Evolutionary conservation across 2,329 filamentous ascomycete species (phyloP), one percentile per base, ranked within the genome.

Genomic region (Pyrenophora teres): DNA sequence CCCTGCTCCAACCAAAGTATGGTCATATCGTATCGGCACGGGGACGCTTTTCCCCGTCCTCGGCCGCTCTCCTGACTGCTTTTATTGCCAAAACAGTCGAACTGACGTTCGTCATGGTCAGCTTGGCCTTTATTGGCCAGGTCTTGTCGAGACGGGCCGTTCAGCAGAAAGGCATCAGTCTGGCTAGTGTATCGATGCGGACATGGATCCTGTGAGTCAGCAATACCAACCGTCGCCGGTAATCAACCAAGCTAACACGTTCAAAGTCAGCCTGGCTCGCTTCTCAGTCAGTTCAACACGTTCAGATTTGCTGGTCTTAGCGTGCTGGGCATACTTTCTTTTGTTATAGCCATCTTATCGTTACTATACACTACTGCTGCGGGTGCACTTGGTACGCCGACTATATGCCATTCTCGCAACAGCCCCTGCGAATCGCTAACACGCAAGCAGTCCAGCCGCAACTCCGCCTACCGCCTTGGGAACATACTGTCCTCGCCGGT

Each of bases 1-100:
- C 86, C 0, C 72, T 88, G 12, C 59, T 76, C 0, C 83, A 85
- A 56, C 86, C 86, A 0, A 73, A 81, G 52, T 90, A 83, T 71
- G 84, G 84, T 6, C 39, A 40, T 18, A 68, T 62, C 2, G 83
- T 90, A 35, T 76, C 77, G 16, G 77, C 75, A 4, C 73, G 77
- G 9, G 77, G 78, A 5, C 59, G 65, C 0, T 58, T 90, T 9
- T 73, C 76, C 0, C 83, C 85, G 0, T 80, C 84, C 0, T 86
- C 83, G 0, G 87, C 88, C 0, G 84, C 83, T 0, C 72, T 87
- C 3, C 59, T 91, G 1, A 83, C 82, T 23, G 81, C 87, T 0
- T 72, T 89, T 2, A 75, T 89, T 16, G 86, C 88, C 10, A 92
- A 90, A 69, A 83, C 85, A 0, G 88, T 91, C 40, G 89, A 92